Evolutionary conservation across 2,329 filamentous ascomycete genomes (phyloP).

Genomic region (Ustilaginoidea virens): DNA sequence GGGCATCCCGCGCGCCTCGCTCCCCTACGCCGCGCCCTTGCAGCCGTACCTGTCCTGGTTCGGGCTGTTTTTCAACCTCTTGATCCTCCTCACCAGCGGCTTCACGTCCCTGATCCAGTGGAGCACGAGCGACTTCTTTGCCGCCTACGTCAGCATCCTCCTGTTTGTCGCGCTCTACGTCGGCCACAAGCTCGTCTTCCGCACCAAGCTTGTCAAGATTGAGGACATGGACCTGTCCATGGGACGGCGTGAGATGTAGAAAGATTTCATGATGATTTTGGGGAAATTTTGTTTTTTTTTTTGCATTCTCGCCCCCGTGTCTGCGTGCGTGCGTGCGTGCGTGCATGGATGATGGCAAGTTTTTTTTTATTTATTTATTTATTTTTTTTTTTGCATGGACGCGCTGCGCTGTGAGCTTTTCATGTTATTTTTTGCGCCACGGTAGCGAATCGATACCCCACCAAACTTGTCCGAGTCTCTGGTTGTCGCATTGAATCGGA

Average conservation of each 20-base stretch:
- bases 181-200: constrained; percentile 40
- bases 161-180: constrained; percentile 44
- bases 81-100: constrained; percentile 53
- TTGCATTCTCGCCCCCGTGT: too few relatives aligned
- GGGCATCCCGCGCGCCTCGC: constrained; percentile 36
- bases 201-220: constrained; percentile 22
- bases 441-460: too few relatives aligned
- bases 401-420: too few relatives aligned
- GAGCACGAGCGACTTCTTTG: constrained; percentile 45
- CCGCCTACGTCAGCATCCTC: constrained; percentile 48
- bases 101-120: constrained; percentile 54
- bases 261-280: constrained; percentile 1
- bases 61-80: constrained; percentile 46
- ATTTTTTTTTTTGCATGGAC: too few relatives aligned
- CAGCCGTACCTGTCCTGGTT: constrained; percentile 52
- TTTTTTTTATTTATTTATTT: too few relatives aligned
- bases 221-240: constrained; percentile 19
- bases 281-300: not conserved
- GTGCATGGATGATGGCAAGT: too few relatives aligned
- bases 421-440: too few relatives aligned
- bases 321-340: too few relatives aligned
- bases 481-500: too few relatives aligned
- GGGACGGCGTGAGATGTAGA: constrained; percentile 5
- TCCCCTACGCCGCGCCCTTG: constrained; percentile 45
- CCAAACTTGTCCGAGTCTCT: too few relatives aligned